phyloP scores from a whole-genome alignment of 805 yeast genomes.

The Candida pseudofarinosa region DNA sequence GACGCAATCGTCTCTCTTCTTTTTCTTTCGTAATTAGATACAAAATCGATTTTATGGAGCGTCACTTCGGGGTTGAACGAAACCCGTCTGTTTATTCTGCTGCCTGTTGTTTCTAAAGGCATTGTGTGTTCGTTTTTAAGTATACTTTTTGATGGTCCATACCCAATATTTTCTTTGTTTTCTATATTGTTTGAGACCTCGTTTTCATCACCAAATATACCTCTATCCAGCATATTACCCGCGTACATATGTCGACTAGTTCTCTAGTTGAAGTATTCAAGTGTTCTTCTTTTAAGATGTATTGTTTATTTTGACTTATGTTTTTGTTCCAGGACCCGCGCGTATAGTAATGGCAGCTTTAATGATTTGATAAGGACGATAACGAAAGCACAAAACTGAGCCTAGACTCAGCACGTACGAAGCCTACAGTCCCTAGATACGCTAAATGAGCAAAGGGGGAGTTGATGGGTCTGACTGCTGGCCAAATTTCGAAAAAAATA shows the following conservation, averaged over 20 bases:
- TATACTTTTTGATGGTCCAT: slow-evolving; percentile 16
- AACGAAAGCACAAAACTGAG: no score
- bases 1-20: slow-evolving; percentile 27
- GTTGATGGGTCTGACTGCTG: no score
- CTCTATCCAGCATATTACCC: background rate
- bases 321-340: background rate
- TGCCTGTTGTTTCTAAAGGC: slow-evolving; percentile 12
- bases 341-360: no score
- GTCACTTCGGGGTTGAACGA: slow-evolving; percentile 77
- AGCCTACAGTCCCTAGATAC: no score
- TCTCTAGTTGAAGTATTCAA: background rate
- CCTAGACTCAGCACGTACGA: no score
- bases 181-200: background rate
- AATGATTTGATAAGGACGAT: no score
- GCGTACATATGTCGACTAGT: no score
- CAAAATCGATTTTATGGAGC: slow-evolving; percentile 50
- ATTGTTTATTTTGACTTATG: background rate
- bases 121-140: slow-evolving; percentile 19
- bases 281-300: background rate
- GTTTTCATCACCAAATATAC: background rate
- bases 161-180: slow-evolving; percentile 5
- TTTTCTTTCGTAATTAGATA: slow-evolving; percentile 16
- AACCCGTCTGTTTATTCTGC: slow-evolving; percentile 48
- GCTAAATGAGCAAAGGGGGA: no score
- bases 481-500: no score